Evolutionary conservation across 306 rosid genomes (phyloP), one percentile per base, ranked within the genome.

Genomic region (Styphnolobium japonicum): DNA sequence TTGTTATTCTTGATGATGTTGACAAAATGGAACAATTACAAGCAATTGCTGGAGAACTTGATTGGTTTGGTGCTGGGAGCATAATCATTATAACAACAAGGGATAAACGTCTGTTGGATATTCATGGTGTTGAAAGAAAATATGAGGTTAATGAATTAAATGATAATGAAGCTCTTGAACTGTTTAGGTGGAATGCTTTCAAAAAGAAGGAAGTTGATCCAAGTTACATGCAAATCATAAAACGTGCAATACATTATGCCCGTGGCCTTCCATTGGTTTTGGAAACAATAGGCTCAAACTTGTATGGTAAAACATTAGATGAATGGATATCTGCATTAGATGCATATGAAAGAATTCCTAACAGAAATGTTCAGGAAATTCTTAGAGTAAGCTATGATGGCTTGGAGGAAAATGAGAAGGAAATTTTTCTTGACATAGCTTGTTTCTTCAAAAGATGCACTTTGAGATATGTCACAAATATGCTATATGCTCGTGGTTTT

Each of bases 51-150:
- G 69, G 79, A 25, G 42, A 9, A 40, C 15, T 3, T 15, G 40
- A 27, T 29, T 58, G 79, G 69, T 58, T 74, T 74, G 69, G 79
- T 11, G 10, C 6, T 40, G 69, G 79, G 0, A 73, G 58, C 25
- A 23, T 15, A 16, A 43, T 58, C 14, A 12, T 73, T 0, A 74
- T 74, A n/a, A 74, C 58, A 40, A 74, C 79, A 8, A 15, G 79
- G 11, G 16, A 74, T 6, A 74, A 58, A 10, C 18, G 46, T 16
- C 27, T 74, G 31, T 10, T 43, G 16, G 40, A 18, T 7, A 0
- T 2, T 42, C 58, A 74, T 27, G 58, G 31, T 0, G 45, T 74
- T 16, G 15, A 15, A n/a, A 23, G 0, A n/a, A 10, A 1, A 1
- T 60, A 74, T 27, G 40, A 74, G n/a, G 19, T 58, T 2, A 10